Evolutionary conservation across 345 rosid species (phyloP).

Genomic region (Pseudoturritis turrita): DNA sequence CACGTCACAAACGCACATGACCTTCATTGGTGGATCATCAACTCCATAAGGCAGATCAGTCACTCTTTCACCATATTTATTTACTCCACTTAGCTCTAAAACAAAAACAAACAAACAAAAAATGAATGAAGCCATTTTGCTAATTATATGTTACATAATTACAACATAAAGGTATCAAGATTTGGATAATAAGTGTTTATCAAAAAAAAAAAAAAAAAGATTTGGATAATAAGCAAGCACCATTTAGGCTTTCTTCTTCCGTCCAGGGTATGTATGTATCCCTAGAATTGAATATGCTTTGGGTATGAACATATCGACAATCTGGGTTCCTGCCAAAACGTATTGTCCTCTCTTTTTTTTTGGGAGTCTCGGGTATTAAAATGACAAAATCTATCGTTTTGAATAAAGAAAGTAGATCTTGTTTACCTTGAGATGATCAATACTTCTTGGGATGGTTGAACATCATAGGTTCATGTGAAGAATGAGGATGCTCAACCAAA

Average conservation of each 20-base stretch:
- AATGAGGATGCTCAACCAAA: slow-evolving; percentile 73
- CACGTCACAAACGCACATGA: slow-evolving; percentile 5
- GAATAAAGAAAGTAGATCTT: neutral
- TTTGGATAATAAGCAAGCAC: neutral
- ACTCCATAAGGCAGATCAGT: neutral
- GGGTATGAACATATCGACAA: slow-evolving; percentile 1
- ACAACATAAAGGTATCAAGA: neutral
- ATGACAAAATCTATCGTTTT: neutral
- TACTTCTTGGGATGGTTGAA: slow-evolving; percentile 16
- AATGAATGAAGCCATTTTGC: neutral
- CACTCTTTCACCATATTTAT: neutral
- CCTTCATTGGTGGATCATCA: neutral
- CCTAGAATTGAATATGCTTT: neutral
- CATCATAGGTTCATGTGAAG: slow-evolving; percentile 59
- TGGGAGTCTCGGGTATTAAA: neutral
- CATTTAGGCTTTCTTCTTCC: neutral
- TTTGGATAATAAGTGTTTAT: neutral
- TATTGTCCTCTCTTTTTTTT: neutral
- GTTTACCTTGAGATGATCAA: slow-evolving; percentile 18
- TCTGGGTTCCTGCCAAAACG: slow-evolving; percentile 4
- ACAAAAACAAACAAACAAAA: neutral
- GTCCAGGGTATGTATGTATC: neutral
- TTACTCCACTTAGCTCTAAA: neutral
- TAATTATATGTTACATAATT: neutral
- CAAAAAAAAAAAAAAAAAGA: too few species aligned